Base-by-base conservation (phyloP, 1,284 basidiomycete species). In the Ustilago lituana region DNA sequence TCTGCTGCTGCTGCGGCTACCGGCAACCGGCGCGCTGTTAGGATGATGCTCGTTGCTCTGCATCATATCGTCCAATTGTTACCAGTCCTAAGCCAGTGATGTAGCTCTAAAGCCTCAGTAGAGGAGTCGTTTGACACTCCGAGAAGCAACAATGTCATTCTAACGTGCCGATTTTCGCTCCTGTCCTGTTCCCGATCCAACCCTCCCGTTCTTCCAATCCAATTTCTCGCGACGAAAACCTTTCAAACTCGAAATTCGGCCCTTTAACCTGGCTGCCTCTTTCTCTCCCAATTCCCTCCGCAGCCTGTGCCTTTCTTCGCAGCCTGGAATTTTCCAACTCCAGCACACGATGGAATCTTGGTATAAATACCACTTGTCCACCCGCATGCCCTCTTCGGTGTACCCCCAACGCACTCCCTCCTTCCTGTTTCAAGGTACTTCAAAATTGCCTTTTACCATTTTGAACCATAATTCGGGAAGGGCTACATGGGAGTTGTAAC, bases 361-460 rank as follows among this genome's bases (percentile, higher is more conserved):
- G n/a, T n/a, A n/a, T n/a, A n/a, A n/a, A n/a, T n/a, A n/a, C n/a
- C n/a, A n/a, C n/a, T n/a, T n/a, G n/a, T n/a, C n/a, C n/a, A n/a
- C n/a, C n/a, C n/a, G n/a, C 26, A 8, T 8, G 12, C 14, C 5
- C 31, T 46, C 20, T 32, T 27, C n/a, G n/a, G n/a, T n/a, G n/a
- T n/a, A n/a, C 20, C 54, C 15, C 32, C 39, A 48, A 35, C 49
- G 39, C 69, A 60, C 69, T 72, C 60, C 59, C 69, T 72, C 69
- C 69, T 63, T 72, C 59, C 59, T 58, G 69, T 51, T 59, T 69
- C 66, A 69, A 69, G 60, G 66, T 52, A 69, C 66, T 69, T 69
- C 60, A 69, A 69, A 70, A 70, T 64, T 70, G 61, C 57, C 67
- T 70, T 71, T 71, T 71, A 71, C 68, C 68, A 71, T 71, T 71